Base-by-base conservation (phyloP, 768 basidiomycete genomes). In the Lactarius akahatsu region DNA sequence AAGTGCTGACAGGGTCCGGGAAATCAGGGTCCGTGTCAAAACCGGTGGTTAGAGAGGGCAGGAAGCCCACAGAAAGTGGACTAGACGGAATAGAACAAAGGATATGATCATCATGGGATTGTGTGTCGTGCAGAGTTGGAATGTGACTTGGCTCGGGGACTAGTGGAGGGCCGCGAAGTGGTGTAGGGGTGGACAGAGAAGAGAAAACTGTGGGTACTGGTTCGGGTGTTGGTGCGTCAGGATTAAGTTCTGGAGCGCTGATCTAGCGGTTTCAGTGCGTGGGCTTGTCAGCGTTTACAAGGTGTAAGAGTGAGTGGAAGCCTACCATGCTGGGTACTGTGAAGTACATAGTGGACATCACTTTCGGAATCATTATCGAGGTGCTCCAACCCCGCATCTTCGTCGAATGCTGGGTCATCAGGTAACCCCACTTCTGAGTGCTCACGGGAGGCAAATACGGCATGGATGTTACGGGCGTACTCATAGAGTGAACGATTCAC, bases 261-360 rank as follows among this genome's bases (percentile, higher is more conserved):
- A 50, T 13, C 62, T 68, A 23, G 43, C 26, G 23, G 13, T 34
- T 54, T 59, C 64, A 67, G 32, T 5, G 20, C 18, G 15, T 55
- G 41, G 11, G n/a, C 61, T 67, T 59, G 61, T 69, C 61, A 67
- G 65, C 60, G 61, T 69, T 67, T 57, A 62, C 61, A 52, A 23
- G 28, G 13, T 26, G 32, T 26, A 40, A 59, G 34, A 56, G 16
- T 45, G 26, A 10, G 40, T 2, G 7, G 54, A 62, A 40, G 62
- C 68, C 45, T 56, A 69, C 65, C 65, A 69, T 30, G 40, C 43
- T 55, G 28, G 57, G 26, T 16, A 60, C 40, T 18, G 59, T 18
- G 36, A 62, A 23, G 32, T 20, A 58, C 26, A 15, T 52, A 5
- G 50, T 28, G 50, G n/a, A 52, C 23, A 43, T 41, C 65, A 32